phyloP scores from a whole-genome alignment of 805 yeast species.

The Metschnikowia vanudenii region DNA sequence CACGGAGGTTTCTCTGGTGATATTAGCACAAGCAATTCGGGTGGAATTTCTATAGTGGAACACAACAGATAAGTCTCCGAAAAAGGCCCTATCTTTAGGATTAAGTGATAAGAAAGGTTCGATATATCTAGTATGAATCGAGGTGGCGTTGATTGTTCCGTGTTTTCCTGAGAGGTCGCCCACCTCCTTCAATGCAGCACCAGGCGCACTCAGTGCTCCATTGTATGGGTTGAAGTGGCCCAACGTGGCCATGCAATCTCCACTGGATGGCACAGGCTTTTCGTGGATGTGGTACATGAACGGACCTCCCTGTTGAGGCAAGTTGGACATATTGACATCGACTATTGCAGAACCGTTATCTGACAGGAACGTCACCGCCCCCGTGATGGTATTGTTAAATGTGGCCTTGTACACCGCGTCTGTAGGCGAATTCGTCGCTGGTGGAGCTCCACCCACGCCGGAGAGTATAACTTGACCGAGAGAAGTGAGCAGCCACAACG shows the following conservation, averaged over 20 bases:
- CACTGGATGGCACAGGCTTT: slow-evolving; percentile 34
- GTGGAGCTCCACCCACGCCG: slow-evolving; percentile 20
- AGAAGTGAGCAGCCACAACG: slow-evolving; percentile 2
- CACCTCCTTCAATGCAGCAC: not conserved
- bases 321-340: slow-evolving; percentile 28
- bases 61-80: too few species aligned
- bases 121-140: slow-evolving; percentile 7
- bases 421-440: not conserved
- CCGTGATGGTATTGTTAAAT: not conserved
- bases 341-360: slow-evolving; percentile 34
- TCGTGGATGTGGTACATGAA: slow-evolving; percentile 41
- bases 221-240: slow-evolving; percentile 5
- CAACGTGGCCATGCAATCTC: slow-evolving; percentile 30
- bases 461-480: slow-evolving; percentile 13
- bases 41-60: too few species aligned
- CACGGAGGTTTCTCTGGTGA: too few species aligned
- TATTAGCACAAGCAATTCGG: too few species aligned
- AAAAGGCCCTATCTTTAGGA: too few species aligned
- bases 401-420: not conserved
- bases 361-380: not conserved
- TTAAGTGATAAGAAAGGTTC: too few species aligned
- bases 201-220: not conserved
- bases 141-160: not conserved
- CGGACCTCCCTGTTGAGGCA: slow-evolving; percentile 38
- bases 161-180: not conserved